These are phyloP conservation scores for Cyberlindnera amylophila DNA, from an alignment of 805 yeast genomes.

Conservation along the genomic window DNA sequence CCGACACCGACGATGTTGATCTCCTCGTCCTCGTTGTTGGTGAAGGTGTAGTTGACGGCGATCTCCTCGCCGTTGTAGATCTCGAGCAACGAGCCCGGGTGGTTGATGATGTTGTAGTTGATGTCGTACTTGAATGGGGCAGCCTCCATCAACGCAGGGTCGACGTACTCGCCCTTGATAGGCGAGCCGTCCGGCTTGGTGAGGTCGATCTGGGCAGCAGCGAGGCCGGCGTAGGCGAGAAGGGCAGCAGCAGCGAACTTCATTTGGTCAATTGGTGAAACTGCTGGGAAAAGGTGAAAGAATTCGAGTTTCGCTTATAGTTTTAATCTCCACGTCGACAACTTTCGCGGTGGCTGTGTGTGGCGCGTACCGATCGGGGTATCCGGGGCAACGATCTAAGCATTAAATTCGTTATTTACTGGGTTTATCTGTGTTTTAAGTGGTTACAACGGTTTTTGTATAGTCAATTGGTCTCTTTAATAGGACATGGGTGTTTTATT, in stretches of 20 bases:
- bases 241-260: constrained; percentile 18
- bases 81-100: constrained; percentile 37
- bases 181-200: constrained; percentile 16
- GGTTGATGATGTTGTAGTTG: constrained; percentile 46
- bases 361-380: too few species aligned
- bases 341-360: background rate
- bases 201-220: constrained; percentile 18
- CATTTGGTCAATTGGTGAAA: constrained; percentile 7
- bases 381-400: too few species aligned
- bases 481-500: too few species aligned
- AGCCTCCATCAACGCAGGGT: constrained; percentile 22
- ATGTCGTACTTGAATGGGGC: constrained; percentile 44
- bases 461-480: too few species aligned
- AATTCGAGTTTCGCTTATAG: too few species aligned
- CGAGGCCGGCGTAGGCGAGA: constrained; percentile 14
- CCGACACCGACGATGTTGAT: constrained; percentile 63
- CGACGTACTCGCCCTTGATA: constrained; percentile 18
- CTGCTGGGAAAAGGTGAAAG: too few species aligned
- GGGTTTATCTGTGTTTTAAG: too few species aligned
- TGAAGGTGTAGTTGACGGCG: constrained; percentile 47
- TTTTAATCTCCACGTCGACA: constrained; percentile 6
- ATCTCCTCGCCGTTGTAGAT: constrained; percentile 50
- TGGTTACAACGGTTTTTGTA: too few species aligned
- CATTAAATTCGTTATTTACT: too few species aligned
- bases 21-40: constrained; percentile 48